Evolutionary conservation across 371 early-diverging fungal genomes (phyloP).

Genomic region (Mortierella sp.): DNA sequence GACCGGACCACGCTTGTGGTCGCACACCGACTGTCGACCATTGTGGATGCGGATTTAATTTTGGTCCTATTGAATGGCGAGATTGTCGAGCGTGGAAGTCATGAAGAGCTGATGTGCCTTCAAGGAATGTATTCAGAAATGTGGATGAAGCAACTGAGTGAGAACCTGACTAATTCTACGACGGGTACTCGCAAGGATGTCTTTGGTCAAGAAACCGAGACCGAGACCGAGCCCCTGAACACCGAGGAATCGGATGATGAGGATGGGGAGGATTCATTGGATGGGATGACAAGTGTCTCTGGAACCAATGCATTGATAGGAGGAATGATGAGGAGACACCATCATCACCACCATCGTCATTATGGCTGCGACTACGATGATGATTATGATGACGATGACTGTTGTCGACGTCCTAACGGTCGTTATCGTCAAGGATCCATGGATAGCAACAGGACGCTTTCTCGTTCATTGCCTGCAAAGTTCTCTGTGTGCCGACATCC

Average conservation of each 20-base stretch:
- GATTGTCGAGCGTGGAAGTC: constrained; percentile 90
- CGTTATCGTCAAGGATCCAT: too few relatives aligned
- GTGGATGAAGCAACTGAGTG: constrained; percentile 93
- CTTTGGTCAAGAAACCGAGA: background rate
- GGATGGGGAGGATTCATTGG: constrained; percentile 32
- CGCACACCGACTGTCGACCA: constrained; percentile 92
- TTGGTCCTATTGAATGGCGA: constrained; percentile 82
- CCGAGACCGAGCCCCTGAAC: background rate
- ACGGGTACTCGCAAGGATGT: constrained; percentile 11
- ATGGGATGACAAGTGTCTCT: background rate
- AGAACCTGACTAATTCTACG: constrained; percentile 53
- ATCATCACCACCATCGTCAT: too few relatives aligned
- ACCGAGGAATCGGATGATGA: constrained; percentile 38
- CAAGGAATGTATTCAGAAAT: constrained; percentile 81
- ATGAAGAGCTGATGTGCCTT: constrained; percentile 77
- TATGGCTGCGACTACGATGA: too few relatives aligned
- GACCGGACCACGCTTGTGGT: constrained; percentile 94
- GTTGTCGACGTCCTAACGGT: too few relatives aligned
- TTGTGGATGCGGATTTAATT: constrained; percentile 83
- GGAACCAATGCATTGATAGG: too few relatives aligned
- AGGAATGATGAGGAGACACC: too few relatives aligned
- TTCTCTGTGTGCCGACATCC: too few relatives aligned
- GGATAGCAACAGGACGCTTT: too few relatives aligned
- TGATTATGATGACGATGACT: too few relatives aligned
- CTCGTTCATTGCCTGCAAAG: too few relatives aligned